These are phyloP conservation scores for Polygonum maritimum DNA, from an alignment of 148 eudicot species.

Conservation along the genomic window DNA sequence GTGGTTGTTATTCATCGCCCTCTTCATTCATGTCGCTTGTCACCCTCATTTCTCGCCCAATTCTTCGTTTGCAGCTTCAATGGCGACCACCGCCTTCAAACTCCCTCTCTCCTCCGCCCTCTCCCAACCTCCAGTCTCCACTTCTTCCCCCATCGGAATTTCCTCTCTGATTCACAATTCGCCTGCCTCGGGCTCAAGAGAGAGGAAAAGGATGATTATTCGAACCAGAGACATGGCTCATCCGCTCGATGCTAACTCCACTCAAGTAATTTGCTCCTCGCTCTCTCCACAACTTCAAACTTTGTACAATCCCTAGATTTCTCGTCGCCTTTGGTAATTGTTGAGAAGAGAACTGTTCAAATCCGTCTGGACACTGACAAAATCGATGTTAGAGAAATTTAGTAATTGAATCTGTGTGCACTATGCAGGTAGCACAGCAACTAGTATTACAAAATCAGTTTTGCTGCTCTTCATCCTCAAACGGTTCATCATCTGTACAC, in stretches of 20 bases:
- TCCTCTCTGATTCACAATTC: neutral
- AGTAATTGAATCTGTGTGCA: neutral
- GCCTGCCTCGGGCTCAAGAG: neutral
- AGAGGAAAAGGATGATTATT: neutral
- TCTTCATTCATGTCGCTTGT: too few relatives aligned
- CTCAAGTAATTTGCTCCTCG: neutral
- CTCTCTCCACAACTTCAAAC: neutral
- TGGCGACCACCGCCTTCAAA: conserved; percentile 8
- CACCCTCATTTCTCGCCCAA: too few relatives aligned
- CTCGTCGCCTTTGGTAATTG: neutral
- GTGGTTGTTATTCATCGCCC: too few relatives aligned
- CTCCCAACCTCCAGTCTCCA: neutral
- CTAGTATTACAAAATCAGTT: neutral
- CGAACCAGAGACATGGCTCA: neutral
- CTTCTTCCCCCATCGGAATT: neutral
- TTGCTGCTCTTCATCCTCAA: neutral
- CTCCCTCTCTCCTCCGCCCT: neutral
- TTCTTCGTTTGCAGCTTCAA: neutral
- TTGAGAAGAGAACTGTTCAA: neutral
- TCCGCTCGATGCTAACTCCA: neutral
- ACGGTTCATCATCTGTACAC: neutral
- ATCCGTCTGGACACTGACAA: neutral
- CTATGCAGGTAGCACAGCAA: neutral
- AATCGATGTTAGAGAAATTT: too few relatives aligned
- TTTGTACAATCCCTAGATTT: neutral